Conservation (phyloP, 2,329 filamentous ascomycete species). For the Cladophialophora chaetospira region DNA sequence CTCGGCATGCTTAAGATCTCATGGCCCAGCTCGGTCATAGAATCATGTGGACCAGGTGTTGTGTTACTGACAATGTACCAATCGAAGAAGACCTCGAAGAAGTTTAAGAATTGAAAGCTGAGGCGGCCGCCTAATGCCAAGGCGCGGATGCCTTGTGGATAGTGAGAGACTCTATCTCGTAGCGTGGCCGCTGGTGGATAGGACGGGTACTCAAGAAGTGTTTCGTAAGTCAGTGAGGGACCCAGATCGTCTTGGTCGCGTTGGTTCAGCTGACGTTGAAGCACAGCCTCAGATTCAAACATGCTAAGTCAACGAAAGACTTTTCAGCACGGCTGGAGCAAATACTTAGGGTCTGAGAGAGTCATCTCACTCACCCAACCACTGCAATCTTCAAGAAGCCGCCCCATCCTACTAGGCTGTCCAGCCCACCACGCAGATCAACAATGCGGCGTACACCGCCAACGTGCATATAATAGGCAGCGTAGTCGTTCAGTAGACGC, state of each 20-base stretch:
- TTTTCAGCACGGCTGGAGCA: neutral
- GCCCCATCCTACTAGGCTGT: conserved; percentile 7
- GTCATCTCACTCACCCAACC: neutral
- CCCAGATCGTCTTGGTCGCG: conserved; percentile 5
- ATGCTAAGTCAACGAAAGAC: neutral
- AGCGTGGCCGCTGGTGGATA: neutral
- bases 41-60: neutral
- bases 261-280: conserved; percentile 2
- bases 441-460: conserved; percentile 10
- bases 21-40: conserved; percentile 5
- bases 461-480: conserved; percentile 4
- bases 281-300: conserved; percentile 7
- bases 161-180: neutral
- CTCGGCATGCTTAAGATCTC: neutral
- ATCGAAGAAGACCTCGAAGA: conserved; percentile 8
- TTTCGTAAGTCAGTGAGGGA: neutral
- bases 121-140: conserved; percentile 1
- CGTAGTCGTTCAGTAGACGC: conserved; percentile 10
- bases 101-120: conserved; percentile 10
- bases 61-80: neutral
- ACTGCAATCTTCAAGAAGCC: conserved; percentile 14
- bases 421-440: conserved; percentile 10
- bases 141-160: neutral
- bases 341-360: neutral
- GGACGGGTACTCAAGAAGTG: neutral